phyloP scores from a whole-genome alignment of 192 early-diverging fungal genomes.

The Umbelopsis sp. region DNA sequence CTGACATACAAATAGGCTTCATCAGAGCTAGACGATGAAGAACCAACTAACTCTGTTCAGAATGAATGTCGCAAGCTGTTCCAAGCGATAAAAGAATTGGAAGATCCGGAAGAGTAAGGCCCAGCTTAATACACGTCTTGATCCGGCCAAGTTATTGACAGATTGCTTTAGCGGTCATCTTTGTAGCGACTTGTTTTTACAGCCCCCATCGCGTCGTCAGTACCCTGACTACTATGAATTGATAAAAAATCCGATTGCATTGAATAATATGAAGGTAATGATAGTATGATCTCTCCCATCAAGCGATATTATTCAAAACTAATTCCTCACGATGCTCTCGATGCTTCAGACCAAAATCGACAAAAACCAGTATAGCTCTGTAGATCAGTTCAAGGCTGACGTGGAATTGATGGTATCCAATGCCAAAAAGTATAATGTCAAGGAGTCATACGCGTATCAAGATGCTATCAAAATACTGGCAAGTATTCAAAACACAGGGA shows the following conservation, averaged over 20 bases:
- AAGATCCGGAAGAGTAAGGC: slow-evolving; percentile 31
- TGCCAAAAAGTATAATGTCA: slow-evolving; percentile 57
- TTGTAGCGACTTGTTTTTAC: slow-evolving; percentile 38
- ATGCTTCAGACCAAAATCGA: slow-evolving; percentile 35
- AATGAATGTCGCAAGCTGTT: not conserved
- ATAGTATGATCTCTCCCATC: not conserved
- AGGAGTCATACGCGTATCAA: slow-evolving; percentile 47
- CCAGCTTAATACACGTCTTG: not conserved
- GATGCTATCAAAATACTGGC: slow-evolving; percentile 53
- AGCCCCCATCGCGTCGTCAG: slow-evolving; percentile 42
- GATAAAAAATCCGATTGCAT: slow-evolving; percentile 62
- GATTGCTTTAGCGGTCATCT: slow-evolving; percentile 27
- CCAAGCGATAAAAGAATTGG: slow-evolving; percentile 19
- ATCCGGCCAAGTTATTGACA: not conserved
- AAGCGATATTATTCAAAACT: not conserved
- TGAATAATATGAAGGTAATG: slow-evolving; percentile 52
- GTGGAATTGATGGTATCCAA: slow-evolving; percentile 51
- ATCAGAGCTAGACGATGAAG: not conserved
- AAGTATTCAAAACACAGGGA: slow-evolving; percentile 9
- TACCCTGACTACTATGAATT: slow-evolving; percentile 52
- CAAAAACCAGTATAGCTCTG: slow-evolving; percentile 26
- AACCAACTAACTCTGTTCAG: not conserved
- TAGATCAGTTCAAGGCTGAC: slow-evolving; percentile 44
- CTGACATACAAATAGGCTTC: not conserved
- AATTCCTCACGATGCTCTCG: too few relatives aligned